Conservation (phyloP, 176 grass and related monocot species). For the Rhynchospora breviuscula region DNA sequence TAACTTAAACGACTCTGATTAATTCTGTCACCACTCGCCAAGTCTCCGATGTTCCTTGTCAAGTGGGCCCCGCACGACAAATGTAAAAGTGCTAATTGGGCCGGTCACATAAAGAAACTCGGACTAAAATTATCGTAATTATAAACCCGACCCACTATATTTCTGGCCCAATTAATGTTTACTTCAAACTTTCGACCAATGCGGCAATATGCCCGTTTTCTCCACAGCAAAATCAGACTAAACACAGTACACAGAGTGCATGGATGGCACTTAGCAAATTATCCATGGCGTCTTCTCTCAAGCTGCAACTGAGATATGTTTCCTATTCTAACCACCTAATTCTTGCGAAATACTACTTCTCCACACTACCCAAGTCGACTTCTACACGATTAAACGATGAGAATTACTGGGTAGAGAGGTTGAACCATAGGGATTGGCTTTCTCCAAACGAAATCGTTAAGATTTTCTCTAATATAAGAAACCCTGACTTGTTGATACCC, state of each 20-base stretch:
- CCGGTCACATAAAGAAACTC: neutral
- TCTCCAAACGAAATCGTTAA: conserved; percentile 80
- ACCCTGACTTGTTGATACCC: conserved; percentile 38
- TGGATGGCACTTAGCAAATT: neutral
- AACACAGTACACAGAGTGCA: too few relatives aligned
- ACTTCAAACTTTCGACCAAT: too few relatives aligned
- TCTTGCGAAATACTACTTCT: neutral
- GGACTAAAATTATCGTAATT: too few relatives aligned
- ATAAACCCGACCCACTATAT: too few relatives aligned
- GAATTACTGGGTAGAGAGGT: conserved; percentile 49
- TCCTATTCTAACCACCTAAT: neutral
- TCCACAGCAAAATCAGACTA: neutral
- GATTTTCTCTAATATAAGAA: conserved; percentile 51
- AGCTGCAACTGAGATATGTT: neutral
- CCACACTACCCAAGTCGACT: neutral
- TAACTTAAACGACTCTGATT: too few relatives aligned
- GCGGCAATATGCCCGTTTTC: too few relatives aligned
- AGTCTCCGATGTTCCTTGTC: too few relatives aligned
- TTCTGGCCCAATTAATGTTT: neutral
- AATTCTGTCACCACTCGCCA: too few relatives aligned
- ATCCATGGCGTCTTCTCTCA: neutral
- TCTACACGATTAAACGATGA: conserved; percentile 18
- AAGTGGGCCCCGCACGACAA: too few relatives aligned
- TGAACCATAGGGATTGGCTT: conserved; percentile 87
- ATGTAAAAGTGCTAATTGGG: neutral